Conservation (phyloP, 73 alveolate genomes). For the Tetrahymena malaccensis region DNA sequence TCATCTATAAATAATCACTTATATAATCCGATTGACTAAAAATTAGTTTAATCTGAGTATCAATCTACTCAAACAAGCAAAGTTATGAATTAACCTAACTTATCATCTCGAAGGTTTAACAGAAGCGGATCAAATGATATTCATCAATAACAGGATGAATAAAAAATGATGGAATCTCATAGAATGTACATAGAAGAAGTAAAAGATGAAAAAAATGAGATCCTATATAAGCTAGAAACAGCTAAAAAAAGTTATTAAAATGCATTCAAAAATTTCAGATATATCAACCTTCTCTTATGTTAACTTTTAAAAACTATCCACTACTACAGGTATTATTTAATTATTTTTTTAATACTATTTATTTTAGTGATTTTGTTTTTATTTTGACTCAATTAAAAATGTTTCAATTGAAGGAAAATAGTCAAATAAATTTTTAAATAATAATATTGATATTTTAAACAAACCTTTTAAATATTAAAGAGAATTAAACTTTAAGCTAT, state of each 20-base stretch:
- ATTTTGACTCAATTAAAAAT: too few relatives aligned
- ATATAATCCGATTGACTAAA: background rate
- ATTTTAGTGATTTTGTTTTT: too few relatives aligned
- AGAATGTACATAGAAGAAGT: background rate
- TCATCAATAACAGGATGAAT: background rate
- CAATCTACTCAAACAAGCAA: background rate
- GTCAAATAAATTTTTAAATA: too few relatives aligned
- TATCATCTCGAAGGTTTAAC: background rate
- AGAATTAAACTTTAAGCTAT: too few relatives aligned
- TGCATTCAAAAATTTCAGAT: background rate
- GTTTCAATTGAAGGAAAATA: too few relatives aligned
- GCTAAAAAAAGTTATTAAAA: background rate
- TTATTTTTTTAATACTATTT: too few relatives aligned
- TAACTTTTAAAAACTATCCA: background rate
- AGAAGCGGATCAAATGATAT: background rate
- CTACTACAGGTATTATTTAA: background rate
- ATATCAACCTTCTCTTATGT: background rate
- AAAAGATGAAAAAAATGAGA: background rate
- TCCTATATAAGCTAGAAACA: background rate
- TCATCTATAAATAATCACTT: background rate
- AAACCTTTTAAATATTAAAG: too few relatives aligned
- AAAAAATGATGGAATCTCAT: background rate
- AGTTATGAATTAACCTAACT: background rate
- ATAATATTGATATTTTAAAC: too few relatives aligned
- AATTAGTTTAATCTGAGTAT: background rate